Conservation (phyloP, 768 basidiomycete genomes). For the Thelephora aurantiotincta region DNA sequence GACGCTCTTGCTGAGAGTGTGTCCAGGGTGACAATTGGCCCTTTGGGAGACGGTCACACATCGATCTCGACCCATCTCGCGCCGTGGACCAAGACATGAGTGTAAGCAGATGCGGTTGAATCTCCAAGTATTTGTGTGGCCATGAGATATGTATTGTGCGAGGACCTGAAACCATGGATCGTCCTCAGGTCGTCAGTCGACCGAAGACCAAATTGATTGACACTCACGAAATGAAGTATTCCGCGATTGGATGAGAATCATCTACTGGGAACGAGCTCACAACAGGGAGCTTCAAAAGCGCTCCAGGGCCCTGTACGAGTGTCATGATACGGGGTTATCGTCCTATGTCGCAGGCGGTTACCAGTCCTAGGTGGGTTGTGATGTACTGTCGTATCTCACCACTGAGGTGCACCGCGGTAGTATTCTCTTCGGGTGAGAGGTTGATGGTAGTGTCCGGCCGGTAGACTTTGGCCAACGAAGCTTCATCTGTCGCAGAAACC, state of each 20-base stretch:
- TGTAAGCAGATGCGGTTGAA: constrained; percentile 39
- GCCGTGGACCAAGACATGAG: constrained; percentile 33
- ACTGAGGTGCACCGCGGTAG: too few relatives aligned
- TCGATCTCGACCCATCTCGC: constrained; percentile 56
- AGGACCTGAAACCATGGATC: constrained; percentile 27
- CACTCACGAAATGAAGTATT: constrained; percentile 38
- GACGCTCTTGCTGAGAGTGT: constrained; percentile 40
- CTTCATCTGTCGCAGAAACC: too few relatives aligned
- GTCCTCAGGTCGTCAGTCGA: background rate
- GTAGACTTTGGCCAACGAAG: too few relatives aligned
- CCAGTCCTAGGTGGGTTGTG: too few relatives aligned
- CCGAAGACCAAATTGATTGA: background rate
- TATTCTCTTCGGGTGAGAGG: too few relatives aligned
- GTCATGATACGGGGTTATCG: too few relatives aligned
- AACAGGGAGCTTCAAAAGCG: constrained; percentile 23
- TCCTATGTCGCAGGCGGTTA: too few relatives aligned
- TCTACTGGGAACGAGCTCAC: constrained; percentile 20
- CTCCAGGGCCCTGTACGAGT: constrained; percentile 9
- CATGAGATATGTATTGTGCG: constrained; percentile 55
- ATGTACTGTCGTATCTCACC: too few relatives aligned
- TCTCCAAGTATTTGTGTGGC: constrained; percentile 41
- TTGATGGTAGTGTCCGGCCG: too few relatives aligned
- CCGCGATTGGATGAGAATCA: constrained; percentile 32
- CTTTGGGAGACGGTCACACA: constrained; percentile 43
- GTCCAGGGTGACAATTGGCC: constrained; percentile 44